phyloP scores from a whole-genome alignment of 2,329 filamentous ascomycete species.

The Trichoderma simmonsii region DNA sequence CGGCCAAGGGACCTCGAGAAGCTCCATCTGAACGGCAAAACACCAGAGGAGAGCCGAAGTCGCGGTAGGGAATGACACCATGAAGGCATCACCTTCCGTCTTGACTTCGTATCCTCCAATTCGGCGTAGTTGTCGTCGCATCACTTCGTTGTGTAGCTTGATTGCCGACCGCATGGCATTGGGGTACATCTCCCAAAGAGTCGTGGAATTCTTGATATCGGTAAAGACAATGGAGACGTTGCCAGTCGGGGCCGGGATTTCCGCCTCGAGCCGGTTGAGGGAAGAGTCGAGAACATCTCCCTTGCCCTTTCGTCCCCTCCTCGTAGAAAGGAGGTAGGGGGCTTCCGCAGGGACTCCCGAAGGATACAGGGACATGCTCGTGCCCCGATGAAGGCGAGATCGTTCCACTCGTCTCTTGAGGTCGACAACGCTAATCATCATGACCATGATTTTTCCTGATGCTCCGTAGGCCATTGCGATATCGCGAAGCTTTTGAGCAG shows the following conservation, averaged over 20 bases:
- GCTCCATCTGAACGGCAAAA: slow-evolving; percentile 85
- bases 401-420: slow-evolving; percentile 78
- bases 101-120: slow-evolving; percentile 99
- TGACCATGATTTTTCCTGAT: slow-evolving; percentile 95
- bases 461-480: slow-evolving; percentile 94
- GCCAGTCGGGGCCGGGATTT: slow-evolving; percentile 86
- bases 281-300: slow-evolving; percentile 76
- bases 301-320: slow-evolving; percentile 63
- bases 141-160: slow-evolving; percentile 94
- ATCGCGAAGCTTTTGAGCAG: slow-evolving; percentile 90
- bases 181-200: slow-evolving; percentile 92
- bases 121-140: slow-evolving; percentile 86
- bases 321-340: slow-evolving; percentile 55
- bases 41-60: slow-evolving; percentile 94
- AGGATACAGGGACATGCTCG: slow-evolving; percentile 82
- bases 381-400: slow-evolving; percentile 67
- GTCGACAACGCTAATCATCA: slow-evolving; percentile 93
- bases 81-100: slow-evolving; percentile 98
- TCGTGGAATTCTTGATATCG: slow-evolving; percentile 97
- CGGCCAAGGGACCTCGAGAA: slow-evolving; percentile 90
- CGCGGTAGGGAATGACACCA: slow-evolving; percentile 97
- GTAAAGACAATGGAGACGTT: slow-evolving; percentile 95
- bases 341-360: slow-evolving; percentile 70
- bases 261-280: slow-evolving; percentile 79
- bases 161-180: slow-evolving; percentile 96